Conservation (phyloP, 2,329 filamentous ascomycete genomes). For the Apiospora pterosperma region DNA sequence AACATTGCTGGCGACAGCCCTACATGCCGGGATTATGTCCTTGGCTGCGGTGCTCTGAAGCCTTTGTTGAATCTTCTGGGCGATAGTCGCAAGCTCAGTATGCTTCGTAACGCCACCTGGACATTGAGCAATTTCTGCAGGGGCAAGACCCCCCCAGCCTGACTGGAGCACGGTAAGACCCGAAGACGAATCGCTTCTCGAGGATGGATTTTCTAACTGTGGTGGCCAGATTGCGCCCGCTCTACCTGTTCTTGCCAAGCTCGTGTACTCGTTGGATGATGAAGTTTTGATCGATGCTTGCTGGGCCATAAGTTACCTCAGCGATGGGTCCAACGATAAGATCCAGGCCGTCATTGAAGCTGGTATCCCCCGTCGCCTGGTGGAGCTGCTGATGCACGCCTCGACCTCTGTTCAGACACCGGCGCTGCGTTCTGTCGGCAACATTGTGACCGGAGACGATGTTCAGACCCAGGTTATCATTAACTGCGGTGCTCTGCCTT, state of each 20-base stretch:
- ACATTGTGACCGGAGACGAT: conserved; percentile 98
- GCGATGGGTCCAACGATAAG: conserved; percentile 97
- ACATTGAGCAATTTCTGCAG: conserved; percentile 99
- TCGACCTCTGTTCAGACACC: conserved; percentile 98
- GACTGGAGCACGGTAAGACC: conserved; percentile 89
- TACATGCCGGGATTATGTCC: conserved; percentile 93
- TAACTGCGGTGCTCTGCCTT: conserved; percentile 91
- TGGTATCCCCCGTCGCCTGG: conserved; percentile 90
- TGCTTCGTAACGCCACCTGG: conserved; percentile 98
- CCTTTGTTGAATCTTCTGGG: conserved; percentile 86
- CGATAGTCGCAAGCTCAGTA: conserved; percentile 97
- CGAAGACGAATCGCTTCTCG: neutral
- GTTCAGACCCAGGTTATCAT: conserved; percentile 99
- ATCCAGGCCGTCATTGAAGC: conserved; percentile 99
- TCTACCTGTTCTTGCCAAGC: conserved; percentile 90
- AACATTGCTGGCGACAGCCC: conserved; percentile 99
- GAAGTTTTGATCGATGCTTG: conserved; percentile 98
- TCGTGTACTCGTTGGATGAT: conserved; percentile 97
- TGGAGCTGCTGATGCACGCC: conserved; percentile 96
- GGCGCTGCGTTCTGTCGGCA: conserved; percentile 92
- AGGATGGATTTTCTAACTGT: conserved; percentile 5
- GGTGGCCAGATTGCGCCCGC: conserved; percentile 78
- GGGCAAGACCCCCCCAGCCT: conserved; percentile 97
- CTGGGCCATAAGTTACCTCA: conserved; percentile 99
- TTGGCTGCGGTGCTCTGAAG: conserved; percentile 85